Percentiles rank a stretch among this genome's conserved stretches.
phyloP scores from a whole-genome alignment of 345 rosid species.

The Xanthoceras sorbifolium region DNA sequence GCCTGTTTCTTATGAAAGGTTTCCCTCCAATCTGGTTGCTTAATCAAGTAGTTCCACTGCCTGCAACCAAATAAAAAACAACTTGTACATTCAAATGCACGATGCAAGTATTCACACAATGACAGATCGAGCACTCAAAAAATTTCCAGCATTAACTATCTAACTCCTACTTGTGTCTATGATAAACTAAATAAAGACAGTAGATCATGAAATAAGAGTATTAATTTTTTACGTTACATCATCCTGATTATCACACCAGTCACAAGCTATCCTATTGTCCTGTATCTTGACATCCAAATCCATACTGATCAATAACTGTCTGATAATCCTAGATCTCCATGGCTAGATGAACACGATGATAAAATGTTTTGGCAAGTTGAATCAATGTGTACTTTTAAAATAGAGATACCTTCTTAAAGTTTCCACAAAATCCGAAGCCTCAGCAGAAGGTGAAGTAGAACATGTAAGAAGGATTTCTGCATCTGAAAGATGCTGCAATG shows the following conservation, averaged over 20 bases:
- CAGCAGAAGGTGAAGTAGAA: slow-evolving; percentile 88
- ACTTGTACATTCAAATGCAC: too few relatives aligned
- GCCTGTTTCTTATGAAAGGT: slow-evolving; percentile 63
- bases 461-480: slow-evolving; percentile 54
- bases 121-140: not conserved
- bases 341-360: not conserved
- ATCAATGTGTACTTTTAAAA: not conserved
- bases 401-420: slow-evolving; percentile 51
- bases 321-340: not conserved
- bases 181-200: not conserved
- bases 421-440: slow-evolving; percentile 81
- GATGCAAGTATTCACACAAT: too few relatives aligned
- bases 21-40: slow-evolving; percentile 60
- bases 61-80: slow-evolving; percentile 34
- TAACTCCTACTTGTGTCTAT: too few relatives aligned
- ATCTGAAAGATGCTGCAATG: slow-evolving; percentile 50
- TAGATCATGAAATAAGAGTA: too few relatives aligned
- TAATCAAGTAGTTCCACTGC: slow-evolving; percentile 58
- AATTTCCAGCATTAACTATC: not conserved
- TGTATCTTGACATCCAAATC: not conserved
- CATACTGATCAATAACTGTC: not conserved
- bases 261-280: not conserved
- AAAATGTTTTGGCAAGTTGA: not conserved
- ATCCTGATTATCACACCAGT: not conserved
- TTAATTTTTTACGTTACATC: not conserved